Evolutionary conservation across 257 asterid species (phyloP).

Genomic region (Craterostigma plantagineum): DNA sequence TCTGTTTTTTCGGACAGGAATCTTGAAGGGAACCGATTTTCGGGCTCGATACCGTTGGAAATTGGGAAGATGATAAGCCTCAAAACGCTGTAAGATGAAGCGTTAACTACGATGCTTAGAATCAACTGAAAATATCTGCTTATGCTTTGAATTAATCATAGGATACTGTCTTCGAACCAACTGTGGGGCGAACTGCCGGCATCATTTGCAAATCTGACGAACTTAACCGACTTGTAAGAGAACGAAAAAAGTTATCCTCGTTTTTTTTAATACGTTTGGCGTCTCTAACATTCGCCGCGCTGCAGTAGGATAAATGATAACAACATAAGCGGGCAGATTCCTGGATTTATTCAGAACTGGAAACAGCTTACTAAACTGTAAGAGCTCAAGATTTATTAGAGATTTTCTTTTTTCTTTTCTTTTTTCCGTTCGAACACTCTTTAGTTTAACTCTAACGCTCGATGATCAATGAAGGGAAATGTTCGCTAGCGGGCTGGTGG

Average conservation of each 20-base stretch:
- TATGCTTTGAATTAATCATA: slow-evolving; percentile 11
- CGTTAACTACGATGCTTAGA: no score
- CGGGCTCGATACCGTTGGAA: slow-evolving; percentile 55
- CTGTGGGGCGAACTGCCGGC: slow-evolving; percentile 50
- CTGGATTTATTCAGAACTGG: slow-evolving; percentile 71
- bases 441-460: slow-evolving; percentile 9
- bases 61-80: slow-evolving; percentile 46
- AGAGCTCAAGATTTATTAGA: slow-evolving; percentile 6
- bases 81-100: slow-evolving; percentile 45
- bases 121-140: neutral
- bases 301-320: slow-evolving; percentile 77
- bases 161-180: slow-evolving; percentile 72
- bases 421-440: neutral
- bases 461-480: slow-evolving; percentile 40
- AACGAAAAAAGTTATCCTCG: slow-evolving; percentile 8
- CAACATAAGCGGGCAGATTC: slow-evolving; percentile 62
- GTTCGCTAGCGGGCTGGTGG: slow-evolving; percentile 79
- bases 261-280: slow-evolving; percentile 4
- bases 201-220: slow-evolving; percentile 38
- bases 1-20: slow-evolving; percentile 34
- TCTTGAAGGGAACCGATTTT: slow-evolving; percentile 65
- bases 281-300: neutral
- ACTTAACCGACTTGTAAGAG: slow-evolving; percentile 62
- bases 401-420: neutral
- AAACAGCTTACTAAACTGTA: slow-evolving; percentile 53